A percentile compares a stretch with the other conserved stretches of the same genome.
These are phyloP conservation scores for Cyberlindnera misumaiensis DNA, from an alignment of 805 yeast species.

Conservation along the genomic window DNA sequence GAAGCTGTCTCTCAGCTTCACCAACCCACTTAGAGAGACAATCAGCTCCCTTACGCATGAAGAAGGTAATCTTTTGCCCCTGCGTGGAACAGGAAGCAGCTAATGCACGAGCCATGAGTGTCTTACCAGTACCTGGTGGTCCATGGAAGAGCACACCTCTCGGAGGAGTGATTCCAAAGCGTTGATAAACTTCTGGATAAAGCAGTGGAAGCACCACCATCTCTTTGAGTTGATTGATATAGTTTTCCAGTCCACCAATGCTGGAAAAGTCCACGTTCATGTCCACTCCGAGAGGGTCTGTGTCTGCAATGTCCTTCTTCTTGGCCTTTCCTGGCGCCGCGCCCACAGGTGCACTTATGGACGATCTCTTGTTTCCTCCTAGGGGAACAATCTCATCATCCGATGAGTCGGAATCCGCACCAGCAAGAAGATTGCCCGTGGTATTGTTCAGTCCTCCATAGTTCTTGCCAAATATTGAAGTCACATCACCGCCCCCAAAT, in stretches of 20 bases:
- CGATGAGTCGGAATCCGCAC: conserved; percentile 47
- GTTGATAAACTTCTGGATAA: conserved; percentile 89
- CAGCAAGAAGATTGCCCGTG: conserved; percentile 14
- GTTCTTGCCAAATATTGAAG: conserved; percentile 70
- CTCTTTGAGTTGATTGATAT: conserved; percentile 88
- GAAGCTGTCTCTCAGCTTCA: conserved; percentile 92
- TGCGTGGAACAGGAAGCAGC: conserved; percentile 92
- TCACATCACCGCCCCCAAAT: conserved; percentile 93
- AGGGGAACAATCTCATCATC: conserved; percentile 56
- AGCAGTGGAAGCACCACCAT: conserved; percentile 92
- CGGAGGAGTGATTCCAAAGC: conserved; percentile 90
- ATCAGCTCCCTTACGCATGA: conserved; percentile 98
- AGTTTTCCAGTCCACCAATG: conserved; percentile 88
- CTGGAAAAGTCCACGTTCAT: conserved; percentile 78
- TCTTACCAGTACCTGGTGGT: conserved; percentile 99
- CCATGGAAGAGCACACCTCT: conserved; percentile 97
- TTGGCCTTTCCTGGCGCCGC: conserved; percentile 19
- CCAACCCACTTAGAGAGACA: conserved; percentile 98
- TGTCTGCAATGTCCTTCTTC: conserved; percentile 62
- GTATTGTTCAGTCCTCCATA: conserved; percentile 30
- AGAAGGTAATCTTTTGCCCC: conserved; percentile 82
- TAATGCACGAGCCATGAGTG: conserved; percentile 93
- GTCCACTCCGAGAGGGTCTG: conserved; percentile 89
- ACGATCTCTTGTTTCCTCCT: conserved; percentile 32
- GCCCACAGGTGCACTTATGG: conserved; percentile 27